Conservation (phyloP, 2,329 filamentous ascomycete species). For the Neophaeococcomyces aloes region DNA sequence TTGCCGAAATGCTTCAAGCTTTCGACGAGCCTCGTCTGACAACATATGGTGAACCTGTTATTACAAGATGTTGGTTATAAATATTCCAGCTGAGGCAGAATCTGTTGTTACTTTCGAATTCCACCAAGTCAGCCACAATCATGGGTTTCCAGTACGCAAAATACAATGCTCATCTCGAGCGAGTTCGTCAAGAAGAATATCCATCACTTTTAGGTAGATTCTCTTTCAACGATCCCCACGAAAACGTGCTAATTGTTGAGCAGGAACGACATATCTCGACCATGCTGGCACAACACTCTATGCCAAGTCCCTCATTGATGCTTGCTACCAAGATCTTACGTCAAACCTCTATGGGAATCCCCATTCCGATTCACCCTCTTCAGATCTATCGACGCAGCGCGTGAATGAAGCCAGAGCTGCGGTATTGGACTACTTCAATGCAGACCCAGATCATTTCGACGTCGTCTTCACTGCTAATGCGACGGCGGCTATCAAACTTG, state of each 20-base stretch:
- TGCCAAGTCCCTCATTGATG: slow-evolving; percentile 67
- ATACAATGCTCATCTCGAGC: no score
- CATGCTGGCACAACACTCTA: slow-evolving; percentile 69
- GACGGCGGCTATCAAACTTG: slow-evolving; percentile 82
- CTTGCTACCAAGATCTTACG: slow-evolving; percentile 66
- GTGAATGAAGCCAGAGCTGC: slow-evolving; percentile 65
- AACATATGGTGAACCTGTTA: slow-evolving; percentile 22
- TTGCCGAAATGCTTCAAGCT: no score
- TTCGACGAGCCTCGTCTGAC: no score
- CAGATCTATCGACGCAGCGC: slow-evolving; percentile 60
- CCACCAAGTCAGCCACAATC: slow-evolving; percentile 12
- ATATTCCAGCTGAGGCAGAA: no score
- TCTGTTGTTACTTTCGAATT: no score
- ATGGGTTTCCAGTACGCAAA: slow-evolving; percentile 10
- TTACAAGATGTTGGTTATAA: no score
- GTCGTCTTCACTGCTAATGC: slow-evolving; percentile 85
- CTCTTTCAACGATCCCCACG: no score
- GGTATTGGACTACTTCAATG: slow-evolving; percentile 65
- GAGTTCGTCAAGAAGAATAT: neutral
- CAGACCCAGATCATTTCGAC: slow-evolving; percentile 70
- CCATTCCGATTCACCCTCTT: slow-evolving; percentile 72
- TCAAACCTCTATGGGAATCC: slow-evolving; percentile 77
- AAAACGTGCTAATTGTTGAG: neutral
- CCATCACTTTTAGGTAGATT: neutral
- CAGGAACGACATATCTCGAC: slow-evolving; percentile 72